Conservation (phyloP, 495 filamentous ascomycete genomes). For the Penicillium crystallinum region DNA sequence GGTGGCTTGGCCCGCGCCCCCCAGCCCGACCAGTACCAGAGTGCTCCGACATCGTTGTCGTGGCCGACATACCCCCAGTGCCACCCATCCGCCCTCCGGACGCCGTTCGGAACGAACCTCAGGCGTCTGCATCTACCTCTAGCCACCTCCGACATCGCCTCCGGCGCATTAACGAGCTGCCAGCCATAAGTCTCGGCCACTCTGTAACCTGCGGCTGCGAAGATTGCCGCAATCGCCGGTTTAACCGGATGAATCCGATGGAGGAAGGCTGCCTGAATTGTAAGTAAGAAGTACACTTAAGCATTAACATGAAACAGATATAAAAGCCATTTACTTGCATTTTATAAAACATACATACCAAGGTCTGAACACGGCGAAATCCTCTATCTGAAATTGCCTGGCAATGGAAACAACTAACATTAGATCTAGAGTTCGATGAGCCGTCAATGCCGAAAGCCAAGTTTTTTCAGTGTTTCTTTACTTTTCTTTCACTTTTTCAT, state of each 20-base stretch:
- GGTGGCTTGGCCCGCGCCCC: neutral
- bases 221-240: neutral
- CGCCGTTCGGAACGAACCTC: neutral
- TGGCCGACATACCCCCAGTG: neutral
- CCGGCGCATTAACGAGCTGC: neutral
- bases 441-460: neutral
- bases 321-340: neutral
- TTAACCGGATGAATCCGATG: neutral
- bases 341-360: neutral
- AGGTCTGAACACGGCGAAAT: neutral
- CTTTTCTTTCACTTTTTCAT: neutral
- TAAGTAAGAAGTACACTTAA: neutral
- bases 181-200: neutral
- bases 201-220: neutral
- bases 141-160: neutral
- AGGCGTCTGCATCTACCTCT: neutral
- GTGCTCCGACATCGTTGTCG: neutral
- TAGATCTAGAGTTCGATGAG: neutral
- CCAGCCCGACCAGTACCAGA: neutral
- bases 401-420: neutral
- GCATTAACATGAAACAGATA: neutral
- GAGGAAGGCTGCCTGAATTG: neutral
- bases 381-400: neutral
- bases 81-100: neutral
- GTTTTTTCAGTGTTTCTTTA: neutral